Conservation (phyloP, 2,329 filamentous ascomycete genomes). For the Fusarium hostae region DNA sequence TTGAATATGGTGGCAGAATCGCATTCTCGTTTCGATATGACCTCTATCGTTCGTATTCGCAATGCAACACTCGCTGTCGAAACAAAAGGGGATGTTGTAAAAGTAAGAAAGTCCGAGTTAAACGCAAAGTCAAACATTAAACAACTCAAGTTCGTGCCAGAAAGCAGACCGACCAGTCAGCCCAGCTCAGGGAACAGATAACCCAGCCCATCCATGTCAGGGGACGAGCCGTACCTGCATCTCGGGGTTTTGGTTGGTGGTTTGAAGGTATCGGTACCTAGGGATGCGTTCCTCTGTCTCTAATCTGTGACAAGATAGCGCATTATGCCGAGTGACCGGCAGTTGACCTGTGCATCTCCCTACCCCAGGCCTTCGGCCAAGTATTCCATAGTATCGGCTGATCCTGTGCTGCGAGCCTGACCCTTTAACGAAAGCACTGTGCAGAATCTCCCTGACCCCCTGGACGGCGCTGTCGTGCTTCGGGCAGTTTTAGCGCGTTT, state of each 20-base stretch:
- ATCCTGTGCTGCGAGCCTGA: not conserved
- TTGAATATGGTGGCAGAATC: conserved; percentile 2
- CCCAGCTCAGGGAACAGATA: conserved; percentile 1
- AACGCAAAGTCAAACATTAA: conserved; percentile 1
- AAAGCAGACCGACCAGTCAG: conserved; percentile 16
- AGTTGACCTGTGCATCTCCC: conserved; percentile 6
- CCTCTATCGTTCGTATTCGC: not conserved
- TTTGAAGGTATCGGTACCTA: conserved; percentile 28
- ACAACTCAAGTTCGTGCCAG: conserved; percentile 28
- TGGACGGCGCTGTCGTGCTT: conserved; percentile 1
- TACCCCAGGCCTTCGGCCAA: conserved; percentile 18
- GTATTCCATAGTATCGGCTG: conserved; percentile 19
- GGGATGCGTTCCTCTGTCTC: conserved; percentile 22
- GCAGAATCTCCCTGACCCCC: not conserved
- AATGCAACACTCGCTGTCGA: conserved; percentile 1
- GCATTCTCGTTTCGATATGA: conserved; percentile 8
- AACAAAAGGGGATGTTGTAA: conserved; percentile 6
- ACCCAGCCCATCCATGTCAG: conserved; percentile 42
- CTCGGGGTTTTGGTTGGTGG: conserved; percentile 40
- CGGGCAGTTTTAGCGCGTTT: conserved; percentile 2
- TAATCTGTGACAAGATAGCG: conserved; percentile 25
- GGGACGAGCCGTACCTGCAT: conserved; percentile 44
- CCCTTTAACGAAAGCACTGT: conserved; percentile 19
- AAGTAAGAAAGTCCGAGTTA: conserved; percentile 18
- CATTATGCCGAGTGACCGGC: conserved; percentile 17